Evolutionary conservation across 805 yeast species (phyloP).

Genomic region (Cyberlindnera xishuangbannaensis): DNA sequence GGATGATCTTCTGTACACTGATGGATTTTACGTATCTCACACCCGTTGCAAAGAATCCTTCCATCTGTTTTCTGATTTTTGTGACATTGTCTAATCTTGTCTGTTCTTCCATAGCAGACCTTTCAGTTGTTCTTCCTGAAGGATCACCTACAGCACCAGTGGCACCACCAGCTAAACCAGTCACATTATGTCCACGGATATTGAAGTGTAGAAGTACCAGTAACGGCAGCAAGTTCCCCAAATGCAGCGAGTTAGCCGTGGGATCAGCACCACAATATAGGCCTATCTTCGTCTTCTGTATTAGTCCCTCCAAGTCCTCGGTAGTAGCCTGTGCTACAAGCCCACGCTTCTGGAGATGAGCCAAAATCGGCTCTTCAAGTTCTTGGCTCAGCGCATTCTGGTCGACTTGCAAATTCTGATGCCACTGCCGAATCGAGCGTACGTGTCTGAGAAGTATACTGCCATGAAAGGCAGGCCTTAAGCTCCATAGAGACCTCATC

Average conservation of each 20-base stretch:
- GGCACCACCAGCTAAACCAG: slow-evolving; percentile 88
- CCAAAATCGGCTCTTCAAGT: slow-evolving; percentile 32
- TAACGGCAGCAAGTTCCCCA: slow-evolving; percentile 87
- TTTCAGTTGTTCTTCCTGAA: slow-evolving; percentile 79
- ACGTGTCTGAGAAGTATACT: slow-evolving; percentile 1
- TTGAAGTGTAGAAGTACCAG: slow-evolving; percentile 80
- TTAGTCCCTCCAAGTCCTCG: slow-evolving; percentile 25
- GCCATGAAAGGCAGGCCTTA: not conserved
- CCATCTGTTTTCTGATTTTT: slow-evolving; percentile 57
- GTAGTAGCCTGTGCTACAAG: slow-evolving; percentile 38
- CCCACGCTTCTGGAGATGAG: slow-evolving; percentile 40
- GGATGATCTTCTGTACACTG: slow-evolving; percentile 24
- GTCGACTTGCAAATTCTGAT: slow-evolving; percentile 17
- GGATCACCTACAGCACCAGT: slow-evolving; percentile 97
- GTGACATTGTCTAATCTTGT: slow-evolving; percentile 51
- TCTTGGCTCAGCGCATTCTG: slow-evolving; percentile 24
- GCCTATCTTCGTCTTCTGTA: slow-evolving; percentile 37
- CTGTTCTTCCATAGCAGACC: slow-evolving; percentile 49
- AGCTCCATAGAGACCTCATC: not conserved
- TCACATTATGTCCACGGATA: slow-evolving; percentile 78
- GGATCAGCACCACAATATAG: slow-evolving; percentile 97
- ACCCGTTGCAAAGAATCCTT: slow-evolving; percentile 55
- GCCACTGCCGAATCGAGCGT: slow-evolving; percentile 9
- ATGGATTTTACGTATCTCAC: slow-evolving; percentile 46
- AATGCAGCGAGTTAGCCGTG: slow-evolving; percentile 80